A percentile compares a stretch with the other conserved stretches of the same genome.
These are phyloP conservation scores for Pelagophyceae sp. DNA, from an alignment of 352 stramenopile species.

Conservation along the genomic window DNA sequence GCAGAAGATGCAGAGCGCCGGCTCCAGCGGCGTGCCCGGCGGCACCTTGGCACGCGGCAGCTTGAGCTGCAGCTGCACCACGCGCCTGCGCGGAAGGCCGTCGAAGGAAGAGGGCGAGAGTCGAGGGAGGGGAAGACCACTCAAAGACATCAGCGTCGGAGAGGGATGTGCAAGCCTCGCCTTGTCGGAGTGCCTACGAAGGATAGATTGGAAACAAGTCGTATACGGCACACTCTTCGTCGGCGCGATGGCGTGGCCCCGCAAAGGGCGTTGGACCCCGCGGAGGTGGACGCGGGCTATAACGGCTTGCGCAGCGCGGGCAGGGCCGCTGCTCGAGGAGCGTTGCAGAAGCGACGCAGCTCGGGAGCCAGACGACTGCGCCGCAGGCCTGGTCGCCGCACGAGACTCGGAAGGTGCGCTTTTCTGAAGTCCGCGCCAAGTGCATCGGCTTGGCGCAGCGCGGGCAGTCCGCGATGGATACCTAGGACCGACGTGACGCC, in stretches of 20 bases:
- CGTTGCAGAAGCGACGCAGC: not conserved
- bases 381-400: not conserved
- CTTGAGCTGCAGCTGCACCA: not conserved
- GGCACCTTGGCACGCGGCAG: not conserved
- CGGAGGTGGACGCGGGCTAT: too few relatives aligned
- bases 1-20: conserved; percentile 6
- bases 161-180: too few relatives aligned
- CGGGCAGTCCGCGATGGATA: not conserved
- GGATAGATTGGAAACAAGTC: too few relatives aligned
- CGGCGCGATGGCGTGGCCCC: too few relatives aligned
- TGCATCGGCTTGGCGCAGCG: not conserved
- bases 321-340: not conserved
- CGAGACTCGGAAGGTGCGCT: not conserved
- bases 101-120: too few relatives aligned
- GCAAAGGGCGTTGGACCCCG: too few relatives aligned
- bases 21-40: not conserved
- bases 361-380: not conserved
- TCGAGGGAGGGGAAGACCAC: too few relatives aligned
- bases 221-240: too few relatives aligned
- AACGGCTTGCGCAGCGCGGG: not conserved
- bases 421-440: not conserved
- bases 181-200: too few relatives aligned
- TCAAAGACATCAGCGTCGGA: too few relatives aligned
- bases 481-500: too few relatives aligned
- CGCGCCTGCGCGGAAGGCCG: not conserved